Base-by-base conservation (phyloP, 23 red algal genomes). In the Pyropia yezoensis region DNA sequence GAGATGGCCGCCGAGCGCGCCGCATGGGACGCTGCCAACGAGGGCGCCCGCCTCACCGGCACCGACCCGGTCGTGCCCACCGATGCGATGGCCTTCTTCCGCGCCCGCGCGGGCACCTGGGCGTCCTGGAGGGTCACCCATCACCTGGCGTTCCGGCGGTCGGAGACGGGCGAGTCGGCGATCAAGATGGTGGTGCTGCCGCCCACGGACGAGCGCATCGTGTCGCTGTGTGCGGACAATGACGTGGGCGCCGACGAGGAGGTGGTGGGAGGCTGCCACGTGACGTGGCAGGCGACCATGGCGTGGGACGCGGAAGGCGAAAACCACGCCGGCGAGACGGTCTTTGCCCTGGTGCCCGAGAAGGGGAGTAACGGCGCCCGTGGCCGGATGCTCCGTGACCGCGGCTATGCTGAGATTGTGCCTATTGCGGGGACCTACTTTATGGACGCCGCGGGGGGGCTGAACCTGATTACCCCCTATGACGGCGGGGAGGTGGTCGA, bases 231-330 rank as follows among this genome's bases (percentile, higher is more conserved):
- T 39, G 59, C 45, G 32, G 70, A 73, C 20, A 67, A 84, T 57
- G 74, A 90, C 11, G 33, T 95, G 14, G 61, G 60, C 34, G 66
- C 73, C 15, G 25, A 30, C 19, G 54, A 68, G 3, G 32, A 30
- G 18, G 27, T 59, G 8, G 71, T 83, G 28, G 93, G 93, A 12
- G 93, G 93, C 4, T 97, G 93, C 61, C 71, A 75, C 56, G 93
- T 97, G 23, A 87, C 73, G 15, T 97, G 93, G 93, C 65, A 72
- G 20, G 93, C 93, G 20, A 83, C 78, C 3, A 60, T 97, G 85
- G 80, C 74, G 18, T 97, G 93, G 93, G 93, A 91, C 58, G 85
- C 90, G 29, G 93, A 97, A 57, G 93, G 87, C 39, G 93, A 97
- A 26, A 89, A 83, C 29, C 87, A 97, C 50, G 56, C 85, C 60